Evolutionary conservation across 2,329 filamentous ascomycete genomes (phyloP).

Genomic region (Botrytis elliptica): DNA sequence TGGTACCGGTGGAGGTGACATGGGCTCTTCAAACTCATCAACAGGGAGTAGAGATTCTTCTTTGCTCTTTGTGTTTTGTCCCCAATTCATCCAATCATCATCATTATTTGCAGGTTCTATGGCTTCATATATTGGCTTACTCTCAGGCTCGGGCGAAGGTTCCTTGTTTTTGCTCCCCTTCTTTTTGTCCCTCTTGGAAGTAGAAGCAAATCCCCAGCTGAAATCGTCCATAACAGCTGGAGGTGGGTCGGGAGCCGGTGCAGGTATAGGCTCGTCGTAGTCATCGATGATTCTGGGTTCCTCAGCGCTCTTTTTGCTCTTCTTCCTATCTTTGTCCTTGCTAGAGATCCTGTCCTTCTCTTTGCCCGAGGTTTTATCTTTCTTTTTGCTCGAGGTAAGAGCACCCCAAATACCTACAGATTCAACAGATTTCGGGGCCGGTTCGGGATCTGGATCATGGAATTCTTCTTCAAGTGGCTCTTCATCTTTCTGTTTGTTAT

Average conservation of each 20-base stretch:
- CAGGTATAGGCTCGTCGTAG: slow-evolving; percentile 26
- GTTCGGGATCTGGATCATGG: slow-evolving; percentile 24
- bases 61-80: slow-evolving; percentile 32
- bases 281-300: slow-evolving; percentile 20
- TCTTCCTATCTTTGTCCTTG: slow-evolving; percentile 46
- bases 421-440: slow-evolving; percentile 23
- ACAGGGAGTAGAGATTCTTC: slow-evolving; percentile 36
- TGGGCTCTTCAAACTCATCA: slow-evolving; percentile 39
- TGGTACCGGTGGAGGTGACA: slow-evolving; percentile 38
- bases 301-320: slow-evolving; percentile 38
- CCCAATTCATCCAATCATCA: slow-evolving; percentile 37
- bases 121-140: slow-evolving; percentile 29
- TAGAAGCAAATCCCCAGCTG: slow-evolving; percentile 23
- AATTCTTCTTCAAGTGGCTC: slow-evolving; percentile 42
- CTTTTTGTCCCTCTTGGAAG: slow-evolving; percentile 45
- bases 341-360: slow-evolving; percentile 22
- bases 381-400: slow-evolving; percentile 22
- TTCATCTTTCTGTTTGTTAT: slow-evolving; percentile 22
- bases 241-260: slow-evolving; percentile 26
- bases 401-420: slow-evolving; percentile 26
- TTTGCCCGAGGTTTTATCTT: slow-evolving; percentile 23
- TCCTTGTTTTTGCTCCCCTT: slow-evolving; percentile 41
- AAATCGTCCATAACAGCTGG: slow-evolving; percentile 36
- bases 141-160: slow-evolving; percentile 27
- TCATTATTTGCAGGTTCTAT: slow-evolving; percentile 31